Evolutionary conservation across 805 yeast species (phyloP).

Genomic region (Ogataea sp.): DNA sequence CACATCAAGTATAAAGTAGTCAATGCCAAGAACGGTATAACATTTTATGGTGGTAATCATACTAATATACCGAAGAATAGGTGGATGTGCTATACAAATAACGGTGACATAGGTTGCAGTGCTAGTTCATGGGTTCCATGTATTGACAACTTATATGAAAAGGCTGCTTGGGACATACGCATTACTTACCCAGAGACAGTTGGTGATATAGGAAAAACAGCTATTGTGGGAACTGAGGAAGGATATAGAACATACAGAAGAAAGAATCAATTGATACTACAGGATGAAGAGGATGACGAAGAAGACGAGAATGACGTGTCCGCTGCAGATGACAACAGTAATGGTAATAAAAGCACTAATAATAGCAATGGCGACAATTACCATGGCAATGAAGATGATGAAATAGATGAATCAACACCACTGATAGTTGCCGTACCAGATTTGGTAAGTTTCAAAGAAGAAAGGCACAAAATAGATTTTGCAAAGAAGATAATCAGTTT

Average conservation of each 20-base stretch:
- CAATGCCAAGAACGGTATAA: constrained; percentile 67
- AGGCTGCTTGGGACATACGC: constrained; percentile 88
- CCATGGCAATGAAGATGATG: constrained; percentile 29
- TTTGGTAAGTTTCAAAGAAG: constrained; percentile 52
- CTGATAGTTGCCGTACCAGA: constrained; percentile 67
- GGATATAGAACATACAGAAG: constrained; percentile 21
- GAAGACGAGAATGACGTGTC: too few species aligned
- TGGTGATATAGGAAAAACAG: constrained; percentile 52
- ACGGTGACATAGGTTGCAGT: constrained; percentile 67
- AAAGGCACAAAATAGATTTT: constrained; percentile 67
- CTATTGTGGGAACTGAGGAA: constrained; percentile 32
- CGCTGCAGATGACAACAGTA: constrained; percentile 10
- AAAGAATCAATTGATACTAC: constrained; percentile 11
- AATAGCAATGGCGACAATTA: constrained; percentile 15
- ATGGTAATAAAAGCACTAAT: constrained; percentile 26
- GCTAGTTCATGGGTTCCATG: constrained; percentile 99
- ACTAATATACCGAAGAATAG: constrained; percentile 34
- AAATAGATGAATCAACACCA: constrained; percentile 38
- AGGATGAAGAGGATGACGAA: constrained; percentile 19
- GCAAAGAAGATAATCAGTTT: constrained; percentile 72
- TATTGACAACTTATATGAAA: constrained; percentile 79
- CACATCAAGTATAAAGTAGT: constrained; percentile 57
- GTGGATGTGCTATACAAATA: constrained; percentile 86
- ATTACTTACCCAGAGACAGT: constrained; percentile 78
- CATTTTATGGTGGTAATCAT: constrained; percentile 57